Conservation (phyloP, 2,329 filamentous ascomycete genomes). For the Nothomitra cinnamomea region DNA sequence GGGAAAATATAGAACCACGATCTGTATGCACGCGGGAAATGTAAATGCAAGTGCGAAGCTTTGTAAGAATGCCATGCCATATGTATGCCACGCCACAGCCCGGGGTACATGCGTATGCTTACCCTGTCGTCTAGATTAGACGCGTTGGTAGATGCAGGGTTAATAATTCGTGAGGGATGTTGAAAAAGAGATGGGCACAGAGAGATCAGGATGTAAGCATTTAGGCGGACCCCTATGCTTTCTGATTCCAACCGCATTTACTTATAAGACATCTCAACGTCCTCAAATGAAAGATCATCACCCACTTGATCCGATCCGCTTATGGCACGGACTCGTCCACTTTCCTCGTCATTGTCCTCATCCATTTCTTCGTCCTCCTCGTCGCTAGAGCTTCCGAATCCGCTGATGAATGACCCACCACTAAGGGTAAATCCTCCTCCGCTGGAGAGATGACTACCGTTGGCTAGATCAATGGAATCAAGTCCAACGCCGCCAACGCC, state of each 20-base stretch:
- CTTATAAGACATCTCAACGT: conserved; percentile 42
- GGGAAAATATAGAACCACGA: background rate
- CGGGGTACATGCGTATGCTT: background rate
- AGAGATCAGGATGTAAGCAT: conserved; percentile 7
- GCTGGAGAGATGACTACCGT: conserved; percentile 40
- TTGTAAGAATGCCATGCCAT: no score
- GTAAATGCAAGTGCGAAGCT: conserved; percentile 29
- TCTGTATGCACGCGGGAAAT: no score
- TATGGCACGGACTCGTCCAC: conserved; percentile 24
- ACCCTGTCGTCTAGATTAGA: background rate
- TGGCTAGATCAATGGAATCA: conserved; percentile 50
- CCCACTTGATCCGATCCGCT: conserved; percentile 47
- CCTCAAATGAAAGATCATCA: conserved; percentile 40
- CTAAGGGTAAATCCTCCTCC: conserved; percentile 57
- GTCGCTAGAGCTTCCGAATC: conserved; percentile 87
- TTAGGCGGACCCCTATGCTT: background rate
- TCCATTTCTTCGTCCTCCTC: conserved; percentile 94
- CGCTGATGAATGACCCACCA: conserved; percentile 61
- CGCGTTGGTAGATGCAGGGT: background rate
- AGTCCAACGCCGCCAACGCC: conserved; percentile 38
- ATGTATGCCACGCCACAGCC: background rate
- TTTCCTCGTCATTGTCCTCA: conserved; percentile 57
- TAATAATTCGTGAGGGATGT: background rate
- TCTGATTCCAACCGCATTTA: conserved; percentile 19
- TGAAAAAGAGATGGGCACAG: conserved; percentile 7